Conservation (phyloP, 202 grass and related monocot species). For the Saccharum hybrid region DNA sequence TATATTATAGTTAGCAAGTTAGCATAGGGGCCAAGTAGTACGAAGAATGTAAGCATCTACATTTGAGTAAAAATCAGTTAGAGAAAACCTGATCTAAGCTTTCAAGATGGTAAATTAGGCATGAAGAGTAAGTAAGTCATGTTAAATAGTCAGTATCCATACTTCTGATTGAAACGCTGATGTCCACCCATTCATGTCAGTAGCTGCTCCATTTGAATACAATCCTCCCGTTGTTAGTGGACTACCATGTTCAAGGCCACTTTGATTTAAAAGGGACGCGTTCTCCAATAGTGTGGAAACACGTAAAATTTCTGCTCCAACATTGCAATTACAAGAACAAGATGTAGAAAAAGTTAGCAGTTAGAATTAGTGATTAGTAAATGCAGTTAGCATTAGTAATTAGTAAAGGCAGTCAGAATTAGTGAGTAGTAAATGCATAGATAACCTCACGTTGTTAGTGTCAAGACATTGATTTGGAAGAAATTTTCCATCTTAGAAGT, state of each 20-base stretch:
- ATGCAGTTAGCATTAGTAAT: conserved; percentile 77
- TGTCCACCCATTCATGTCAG: conserved; percentile 94
- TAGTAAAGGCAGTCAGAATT: conserved; percentile 71
- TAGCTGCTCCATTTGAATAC: conserved; percentile 80
- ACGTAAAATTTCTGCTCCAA: conserved; percentile 99
- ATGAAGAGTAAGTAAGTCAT: conserved; percentile 86
- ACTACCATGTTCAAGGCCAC: conserved; percentile 99
- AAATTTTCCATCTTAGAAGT: background rate
- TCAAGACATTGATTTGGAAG: conserved; percentile 41
- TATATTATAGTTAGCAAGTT: conserved; percentile 50
- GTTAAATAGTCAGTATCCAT: conserved; percentile 94
- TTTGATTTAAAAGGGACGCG: conserved; percentile 87
- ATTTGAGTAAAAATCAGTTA: conserved; percentile 67
- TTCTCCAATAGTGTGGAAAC: conserved; percentile 98
- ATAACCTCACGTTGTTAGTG: too few species aligned
- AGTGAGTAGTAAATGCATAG: conserved; percentile 48
- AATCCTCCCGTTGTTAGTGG: conserved; percentile 97
- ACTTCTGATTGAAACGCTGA: conserved; percentile 99
- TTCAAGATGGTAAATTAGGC: conserved; percentile 62
- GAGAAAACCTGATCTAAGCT: conserved; percentile 60
- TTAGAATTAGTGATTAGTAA: conserved; percentile 83
- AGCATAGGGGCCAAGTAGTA: conserved; percentile 45
- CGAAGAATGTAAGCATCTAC: conserved; percentile 35
- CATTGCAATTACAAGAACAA: conserved; percentile 92
- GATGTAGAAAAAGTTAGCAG: conserved; percentile 81